These are phyloP conservation scores for Heliosperma pusillum DNA, from an alignment of 148 eudicot genomes.

Conservation along the genomic window DNA sequence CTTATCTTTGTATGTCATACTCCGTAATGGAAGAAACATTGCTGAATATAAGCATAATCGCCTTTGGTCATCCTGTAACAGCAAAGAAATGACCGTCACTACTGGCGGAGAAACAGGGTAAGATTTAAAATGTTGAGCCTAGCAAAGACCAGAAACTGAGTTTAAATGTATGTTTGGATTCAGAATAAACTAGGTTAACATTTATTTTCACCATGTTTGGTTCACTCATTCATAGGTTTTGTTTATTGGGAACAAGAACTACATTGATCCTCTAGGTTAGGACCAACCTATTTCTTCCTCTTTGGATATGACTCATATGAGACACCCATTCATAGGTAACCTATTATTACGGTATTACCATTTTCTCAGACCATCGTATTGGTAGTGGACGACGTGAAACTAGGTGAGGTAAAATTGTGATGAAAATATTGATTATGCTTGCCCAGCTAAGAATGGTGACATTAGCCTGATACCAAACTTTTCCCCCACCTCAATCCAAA, in stretches of 20 bases:
- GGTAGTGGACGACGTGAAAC: not conserved
- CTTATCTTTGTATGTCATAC: slow-evolving; percentile 51
- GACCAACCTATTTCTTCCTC: too few relatives aligned
- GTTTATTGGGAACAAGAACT: too few relatives aligned
- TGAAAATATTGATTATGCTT: too few relatives aligned
- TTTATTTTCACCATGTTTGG: not conserved
- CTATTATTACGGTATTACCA: too few relatives aligned
- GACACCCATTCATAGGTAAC: too few relatives aligned
- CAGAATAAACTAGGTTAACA: not conserved
- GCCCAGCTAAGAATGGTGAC: too few relatives aligned
- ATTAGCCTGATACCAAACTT: too few relatives aligned
- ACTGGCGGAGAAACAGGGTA: not conserved
- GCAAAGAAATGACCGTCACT: not conserved
- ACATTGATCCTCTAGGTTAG: too few relatives aligned
- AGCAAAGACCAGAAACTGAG: not conserved
- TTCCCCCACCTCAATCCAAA: too few relatives aligned
- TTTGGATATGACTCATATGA: too few relatives aligned
- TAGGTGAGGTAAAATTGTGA: not conserved
- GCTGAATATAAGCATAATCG: slow-evolving; percentile 74
- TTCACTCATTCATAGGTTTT: not conserved
- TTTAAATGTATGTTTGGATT: not conserved
- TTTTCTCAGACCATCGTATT: too few relatives aligned
- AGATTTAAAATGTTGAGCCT: not conserved
- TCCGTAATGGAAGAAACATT: slow-evolving; percentile 66
- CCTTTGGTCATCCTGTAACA: slow-evolving; percentile 68